Conservation (phyloP, 768 basidiomycete species). For the Podaxis mareebaensis region DNA sequence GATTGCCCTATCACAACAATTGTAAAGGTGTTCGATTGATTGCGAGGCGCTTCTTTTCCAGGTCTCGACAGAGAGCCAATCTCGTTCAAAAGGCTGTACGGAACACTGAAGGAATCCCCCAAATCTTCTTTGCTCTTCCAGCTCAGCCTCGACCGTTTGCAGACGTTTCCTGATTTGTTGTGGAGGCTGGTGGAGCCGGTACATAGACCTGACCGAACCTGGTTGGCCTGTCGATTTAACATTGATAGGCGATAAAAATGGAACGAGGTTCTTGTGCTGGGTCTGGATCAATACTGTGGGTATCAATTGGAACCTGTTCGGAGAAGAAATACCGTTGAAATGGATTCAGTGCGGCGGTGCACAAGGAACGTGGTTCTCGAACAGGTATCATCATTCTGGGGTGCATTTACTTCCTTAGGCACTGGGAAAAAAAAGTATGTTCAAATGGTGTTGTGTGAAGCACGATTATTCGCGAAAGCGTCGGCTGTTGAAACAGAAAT, state of each 20-base stretch:
- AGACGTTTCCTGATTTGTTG: neutral
- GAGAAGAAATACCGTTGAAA: neutral
- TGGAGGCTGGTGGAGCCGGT: neutral
- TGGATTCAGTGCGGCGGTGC: neutral
- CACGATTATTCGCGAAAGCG: neutral
- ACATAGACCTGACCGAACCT: neutral
- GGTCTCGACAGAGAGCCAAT: neutral
- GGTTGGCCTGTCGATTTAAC: neutral
- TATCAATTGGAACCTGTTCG: neutral
- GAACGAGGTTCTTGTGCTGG: neutral
- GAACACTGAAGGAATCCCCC: neutral
- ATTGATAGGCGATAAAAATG: conserved; percentile 4
- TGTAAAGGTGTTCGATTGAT: too few species aligned
- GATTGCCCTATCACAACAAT: too few species aligned
- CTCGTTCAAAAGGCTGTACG: neutral
- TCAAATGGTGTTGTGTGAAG: neutral
- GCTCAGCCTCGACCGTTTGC: neutral
- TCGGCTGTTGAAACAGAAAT: neutral
- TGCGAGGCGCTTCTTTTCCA: too few species aligned
- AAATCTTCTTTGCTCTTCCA: neutral
- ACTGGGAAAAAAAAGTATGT: neutral
- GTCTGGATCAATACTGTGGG: neutral
- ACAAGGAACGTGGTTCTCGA: neutral
- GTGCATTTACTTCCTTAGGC: neutral
- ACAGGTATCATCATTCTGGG: neutral